Evolutionary conservation across 768 basidiomycete species (phyloP), one percentile per base, ranked within the genome.

Genomic region (Mycena floridula): DNA sequence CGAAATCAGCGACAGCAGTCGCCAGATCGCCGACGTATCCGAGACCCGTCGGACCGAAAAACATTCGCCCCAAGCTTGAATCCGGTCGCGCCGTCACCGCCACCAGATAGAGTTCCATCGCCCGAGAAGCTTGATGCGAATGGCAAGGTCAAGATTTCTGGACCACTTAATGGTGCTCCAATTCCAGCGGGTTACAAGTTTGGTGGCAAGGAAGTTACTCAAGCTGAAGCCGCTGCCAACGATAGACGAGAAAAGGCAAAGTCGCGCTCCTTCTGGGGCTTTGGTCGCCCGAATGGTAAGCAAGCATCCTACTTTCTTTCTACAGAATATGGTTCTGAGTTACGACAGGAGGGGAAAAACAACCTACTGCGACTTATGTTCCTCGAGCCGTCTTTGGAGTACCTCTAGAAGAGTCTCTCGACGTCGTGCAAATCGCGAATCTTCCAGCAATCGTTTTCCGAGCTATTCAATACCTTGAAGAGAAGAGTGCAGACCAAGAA

Each of bases 391-490:
- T 99, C 22, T 97, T 98, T 59, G 92, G 87, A 22, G 85, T 97
- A 11, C 72, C 87, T 6, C 62, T 99, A 35, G 80, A 88, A 46
- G 93, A 97, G 46, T 84, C 92, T 1, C 74, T 99, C 25, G 85
- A 89, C 1, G 80, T 98, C 21, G 85, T 89, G 15, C 79, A 89
- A 57, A 89, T 97, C 45, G 93, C 85, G 42, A 84, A 85, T 54
- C 72, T 99, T 18, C 96, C 96, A 3, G 90, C 95, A 6, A 86
- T 97, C 54, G 85, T 96, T 25, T 99, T 94, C 72, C 81, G 96
- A 43, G 88, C 85, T 52, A 94, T 99, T 52, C 85, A 96, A 58
- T 99, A 95, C 65, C 70, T 99, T 44, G 91, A 98, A 68, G 78
- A 81, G 16, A 94, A 94, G 69, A 78, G 89, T 60, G 95, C 96